phyloP scores from a whole-genome alignment of 192 early-diverging fungal genomes.

The Haplosporangium gracile region DNA sequence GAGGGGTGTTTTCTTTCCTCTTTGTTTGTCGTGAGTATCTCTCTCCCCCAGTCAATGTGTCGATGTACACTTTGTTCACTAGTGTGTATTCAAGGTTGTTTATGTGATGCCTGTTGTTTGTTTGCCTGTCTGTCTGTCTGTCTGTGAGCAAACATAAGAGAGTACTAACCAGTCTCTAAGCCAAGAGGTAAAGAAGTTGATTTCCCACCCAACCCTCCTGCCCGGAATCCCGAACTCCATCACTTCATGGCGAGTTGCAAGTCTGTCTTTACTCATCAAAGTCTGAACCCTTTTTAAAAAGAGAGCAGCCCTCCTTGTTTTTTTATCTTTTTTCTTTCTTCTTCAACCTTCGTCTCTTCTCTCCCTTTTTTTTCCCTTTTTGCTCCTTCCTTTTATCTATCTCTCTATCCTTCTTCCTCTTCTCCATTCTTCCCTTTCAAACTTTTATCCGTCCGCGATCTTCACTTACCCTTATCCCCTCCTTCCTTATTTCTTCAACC shows the following conservation, averaged over 20 bases:
- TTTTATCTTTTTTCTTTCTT: conserved; percentile 14
- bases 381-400: neutral
- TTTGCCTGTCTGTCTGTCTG: neutral
- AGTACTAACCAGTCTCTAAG: too few species aligned
- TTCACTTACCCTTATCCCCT: neutral
- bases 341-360: conserved; percentile 8
- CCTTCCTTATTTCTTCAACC: neutral
- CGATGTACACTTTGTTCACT: neutral
- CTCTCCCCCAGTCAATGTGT: neutral
- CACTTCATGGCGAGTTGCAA: neutral
- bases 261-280: neutral
- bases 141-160: neutral
- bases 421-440: neutral
- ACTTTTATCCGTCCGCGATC: neutral
- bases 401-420: neutral
- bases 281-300: neutral
- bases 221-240: neutral
- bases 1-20: neutral
- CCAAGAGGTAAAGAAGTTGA: too few species aligned
- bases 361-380: conserved; percentile 1
- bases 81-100: neutral
- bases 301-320: neutral
- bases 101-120: conserved; percentile 1
- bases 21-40: neutral
- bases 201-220: neutral